Base-by-base conservation (phyloP, 345 rosid species). In the Heritiera littoralis region DNA sequence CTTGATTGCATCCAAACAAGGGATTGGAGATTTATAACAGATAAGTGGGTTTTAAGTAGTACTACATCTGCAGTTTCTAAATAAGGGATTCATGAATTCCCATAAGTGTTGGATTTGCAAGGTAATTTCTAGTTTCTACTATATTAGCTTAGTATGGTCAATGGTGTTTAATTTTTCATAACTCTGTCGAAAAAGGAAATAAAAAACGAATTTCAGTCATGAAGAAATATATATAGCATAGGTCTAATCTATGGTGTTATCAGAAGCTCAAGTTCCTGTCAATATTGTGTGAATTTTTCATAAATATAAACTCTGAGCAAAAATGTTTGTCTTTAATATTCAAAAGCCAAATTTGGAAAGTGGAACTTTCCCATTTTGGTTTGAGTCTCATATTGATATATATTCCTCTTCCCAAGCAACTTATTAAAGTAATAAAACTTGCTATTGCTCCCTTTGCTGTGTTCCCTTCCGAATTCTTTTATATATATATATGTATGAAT, bases 11-110 rank as follows among this genome's bases (percentile, higher is more conserved):
- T 40, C 15, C 49, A 45, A 45, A 40, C 18, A 43, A 20, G 56
- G 28, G 23, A 11, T 56, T 17, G 35, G 56, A 59, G 65, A n/a
- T 56, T 10, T 15, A 70, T 32, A 52, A 52, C 76, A 38, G 45
- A 73, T 55, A 30, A 54, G 60, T 72, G 10, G 56, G 60, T 72
- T 75, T 30, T 18, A 20, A 20, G 23, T 3, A 56, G 63, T 65
- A 56, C 45, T 49, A 35, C 46, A 32, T 17, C 15, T 46, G 45
- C 41, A 28, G 58, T 11, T 51, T 49, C 59, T 52, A 67, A 77
- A 65, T 77, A 77, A 77, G 48, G 54, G 79, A 30, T 51, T 77
- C 51, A 52, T 35, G 38, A 35, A 61, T 65, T 77, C 49, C 72
- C 48, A 13, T 28, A 35, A 49, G 73, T 66, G 73, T 66, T 51